A percentile compares a stretch with the other conserved stretches of the same genome.
These are phyloP conservation scores for Aspergillus ibericus DNA, from an alignment of 2,329 filamentous ascomycete species.

Conservation along the genomic window DNA sequence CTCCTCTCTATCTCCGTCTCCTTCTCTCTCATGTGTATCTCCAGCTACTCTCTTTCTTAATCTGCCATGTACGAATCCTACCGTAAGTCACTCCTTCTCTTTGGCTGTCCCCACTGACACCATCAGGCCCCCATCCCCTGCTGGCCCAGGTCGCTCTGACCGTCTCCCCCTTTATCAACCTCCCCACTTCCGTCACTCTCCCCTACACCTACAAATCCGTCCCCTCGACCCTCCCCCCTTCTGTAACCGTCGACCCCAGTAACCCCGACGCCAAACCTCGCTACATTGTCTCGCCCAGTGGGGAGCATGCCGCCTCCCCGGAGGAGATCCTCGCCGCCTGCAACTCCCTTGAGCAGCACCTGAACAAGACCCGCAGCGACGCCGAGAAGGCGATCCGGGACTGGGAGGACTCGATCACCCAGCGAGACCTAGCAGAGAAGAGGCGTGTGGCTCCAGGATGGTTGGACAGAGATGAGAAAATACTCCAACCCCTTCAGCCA, in stretches of 20 bases:
- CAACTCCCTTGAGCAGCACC: slow-evolving; percentile 71
- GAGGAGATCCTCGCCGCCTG: slow-evolving; percentile 83
- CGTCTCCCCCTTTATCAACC: slow-evolving; percentile 88
- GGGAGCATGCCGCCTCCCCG: slow-evolving; percentile 81
- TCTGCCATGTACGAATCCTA: slow-evolving; percentile 47
- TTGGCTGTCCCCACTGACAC: slow-evolving; percentile 2
- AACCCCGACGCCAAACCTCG: slow-evolving; percentile 52
- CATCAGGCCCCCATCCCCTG: slow-evolving; percentile 73
- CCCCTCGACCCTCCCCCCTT: slow-evolving; percentile 79
- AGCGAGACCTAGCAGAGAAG: slow-evolving; percentile 64
- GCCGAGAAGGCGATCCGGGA: slow-evolving; percentile 65
- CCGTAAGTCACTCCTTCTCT: slow-evolving; percentile 32
- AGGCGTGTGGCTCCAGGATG: slow-evolving; percentile 63
- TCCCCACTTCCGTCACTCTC: slow-evolving; percentile 85
- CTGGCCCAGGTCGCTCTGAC: slow-evolving; percentile 90
- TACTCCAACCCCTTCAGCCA: slow-evolving; percentile 61
- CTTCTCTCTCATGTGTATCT: no score
- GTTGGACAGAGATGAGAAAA: slow-evolving; percentile 62
- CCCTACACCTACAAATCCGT: slow-evolving; percentile 94
- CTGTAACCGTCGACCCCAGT: slow-evolving; percentile 57
- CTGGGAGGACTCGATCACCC: slow-evolving; percentile 65
- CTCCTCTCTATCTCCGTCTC: background rate
- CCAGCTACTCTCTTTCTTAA: background rate
- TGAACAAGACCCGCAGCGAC: slow-evolving; percentile 67
- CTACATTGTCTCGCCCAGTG: slow-evolving; percentile 76